phyloP scores from a whole-genome alignment of 331 rosid genomes.

The Rosa hybrid region DNA sequence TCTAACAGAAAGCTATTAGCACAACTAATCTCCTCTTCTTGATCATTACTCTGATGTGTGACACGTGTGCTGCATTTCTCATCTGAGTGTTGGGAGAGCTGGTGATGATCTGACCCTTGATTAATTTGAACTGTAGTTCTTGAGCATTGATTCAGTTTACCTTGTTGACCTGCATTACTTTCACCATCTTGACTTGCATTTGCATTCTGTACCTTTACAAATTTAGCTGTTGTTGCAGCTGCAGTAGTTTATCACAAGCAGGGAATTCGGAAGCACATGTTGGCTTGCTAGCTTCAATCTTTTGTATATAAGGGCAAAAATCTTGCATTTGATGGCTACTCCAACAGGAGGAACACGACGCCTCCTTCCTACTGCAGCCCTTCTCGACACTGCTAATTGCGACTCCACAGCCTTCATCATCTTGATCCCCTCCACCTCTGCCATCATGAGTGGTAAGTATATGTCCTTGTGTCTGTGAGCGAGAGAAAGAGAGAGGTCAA shows the following conservation, averaged over 20 bases:
- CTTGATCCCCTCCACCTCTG: constrained; percentile 25
- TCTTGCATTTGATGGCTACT: constrained; percentile 60
- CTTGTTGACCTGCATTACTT: too few species aligned
- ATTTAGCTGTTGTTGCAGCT: neutral
- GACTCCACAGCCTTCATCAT: constrained; percentile 17
- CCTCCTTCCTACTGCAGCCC: constrained; percentile 11
- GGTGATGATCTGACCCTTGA: too few species aligned
- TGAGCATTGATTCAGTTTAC: too few species aligned
- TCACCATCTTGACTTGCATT: too few species aligned
- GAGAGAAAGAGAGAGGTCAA: neutral
- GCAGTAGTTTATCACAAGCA: constrained; percentile 3
- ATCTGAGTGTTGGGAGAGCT: too few species aligned
- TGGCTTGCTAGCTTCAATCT: constrained; percentile 38
- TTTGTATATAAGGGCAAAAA: constrained; percentile 35
- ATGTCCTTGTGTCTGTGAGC: neutral
- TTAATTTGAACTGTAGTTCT: too few species aligned
- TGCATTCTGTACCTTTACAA: too few species aligned
- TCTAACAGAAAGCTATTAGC: too few species aligned
- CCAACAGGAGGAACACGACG: constrained; percentile 30
- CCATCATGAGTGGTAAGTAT: neutral
- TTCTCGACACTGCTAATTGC: constrained; percentile 12
- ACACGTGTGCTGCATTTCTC: too few species aligned
- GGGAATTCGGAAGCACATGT: constrained; percentile 13
- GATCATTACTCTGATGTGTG: too few species aligned
- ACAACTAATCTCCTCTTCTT: too few species aligned